Conservation (phyloP, 2,329 filamentous ascomycete genomes). For the Aspergillus sp. region DNA sequence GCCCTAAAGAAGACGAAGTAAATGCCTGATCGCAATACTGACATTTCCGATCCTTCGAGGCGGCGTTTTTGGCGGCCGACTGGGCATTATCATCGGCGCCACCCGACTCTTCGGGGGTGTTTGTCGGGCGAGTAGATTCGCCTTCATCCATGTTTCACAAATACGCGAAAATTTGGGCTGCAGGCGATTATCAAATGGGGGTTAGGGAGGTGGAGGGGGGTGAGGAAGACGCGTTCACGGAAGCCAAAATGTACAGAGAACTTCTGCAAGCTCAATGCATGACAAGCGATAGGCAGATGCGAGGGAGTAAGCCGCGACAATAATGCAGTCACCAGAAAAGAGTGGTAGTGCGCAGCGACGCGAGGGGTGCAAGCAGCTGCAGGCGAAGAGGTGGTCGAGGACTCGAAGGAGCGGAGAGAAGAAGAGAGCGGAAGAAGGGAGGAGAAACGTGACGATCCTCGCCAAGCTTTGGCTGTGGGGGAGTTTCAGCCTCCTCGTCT, state of each 20-base stretch:
- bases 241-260: conserved; percentile 6
- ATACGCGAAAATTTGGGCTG: conserved; percentile 8
- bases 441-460: conserved; percentile 13
- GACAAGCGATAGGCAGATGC: conserved; percentile 11
- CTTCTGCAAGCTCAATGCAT: conserved; percentile 21
- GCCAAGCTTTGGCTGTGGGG: conserved; percentile 16
- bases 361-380: background rate
- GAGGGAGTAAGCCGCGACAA: conserved; percentile 1
- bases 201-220: background rate
- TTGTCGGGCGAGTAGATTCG: conserved; percentile 29
- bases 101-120: conserved; percentile 41
- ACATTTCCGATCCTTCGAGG: conserved; percentile 82
- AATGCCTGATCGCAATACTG: conserved; percentile 87
- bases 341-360: background rate
- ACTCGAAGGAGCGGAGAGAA: conserved; percentile 3
- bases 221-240: conserved; percentile 16
- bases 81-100: conserved; percentile 34
- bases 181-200: conserved; percentile 1
- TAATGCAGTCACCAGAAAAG: background rate
- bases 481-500: background rate
- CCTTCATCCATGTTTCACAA: conserved; percentile 26
- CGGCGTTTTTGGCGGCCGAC: conserved; percentile 39
- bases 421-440: conserved; percentile 4
- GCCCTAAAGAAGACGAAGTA: conserved; percentile 88
- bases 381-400: background rate